These are phyloP conservation scores for Globisporangium splendens DNA, from an alignment of 352 stramenopile genomes.

Conservation along the genomic window DNA sequence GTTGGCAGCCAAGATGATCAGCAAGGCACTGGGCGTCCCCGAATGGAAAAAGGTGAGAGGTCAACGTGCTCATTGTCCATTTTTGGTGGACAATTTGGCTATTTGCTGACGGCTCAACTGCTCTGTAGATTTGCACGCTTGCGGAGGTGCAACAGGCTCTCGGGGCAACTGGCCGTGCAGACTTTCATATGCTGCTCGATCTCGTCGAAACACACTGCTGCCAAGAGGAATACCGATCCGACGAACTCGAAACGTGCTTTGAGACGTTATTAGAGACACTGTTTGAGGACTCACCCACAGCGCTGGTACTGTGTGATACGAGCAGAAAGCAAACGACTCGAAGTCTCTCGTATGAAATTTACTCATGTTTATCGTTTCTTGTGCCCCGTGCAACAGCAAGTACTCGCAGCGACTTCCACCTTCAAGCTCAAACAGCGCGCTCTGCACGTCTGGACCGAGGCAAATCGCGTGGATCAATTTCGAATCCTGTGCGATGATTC, in stretches of 20 bases:
- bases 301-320: constrained; percentile 21
- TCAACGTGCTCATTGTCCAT: not conserved
- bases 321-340: too few relatives aligned
- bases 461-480: constrained; percentile 58
- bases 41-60: constrained; percentile 37
- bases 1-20: constrained; percentile 67
- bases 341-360: too few relatives aligned
- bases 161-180: not conserved
- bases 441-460: constrained; percentile 68
- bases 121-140: constrained; percentile 36
- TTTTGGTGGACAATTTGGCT: too few relatives aligned
- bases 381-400: constrained; percentile 15
- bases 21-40: constrained; percentile 30
- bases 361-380: not conserved
- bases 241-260: constrained; percentile 29
- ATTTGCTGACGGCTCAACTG: too few relatives aligned
- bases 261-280: constrained; percentile 16
- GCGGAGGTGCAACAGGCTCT: constrained; percentile 38
- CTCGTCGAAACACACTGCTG: constrained; percentile 16
- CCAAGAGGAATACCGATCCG: constrained; percentile 23
- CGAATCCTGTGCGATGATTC: constrained; percentile 15
- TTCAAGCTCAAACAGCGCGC: constrained; percentile 61
- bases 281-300: constrained; percentile 29
- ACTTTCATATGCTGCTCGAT: constrained; percentile 29
- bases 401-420: constrained; percentile 21